Evolutionary conservation across 1,284 basidiomycete genomes (phyloP).

Genomic region (Boletus mariae): DNA sequence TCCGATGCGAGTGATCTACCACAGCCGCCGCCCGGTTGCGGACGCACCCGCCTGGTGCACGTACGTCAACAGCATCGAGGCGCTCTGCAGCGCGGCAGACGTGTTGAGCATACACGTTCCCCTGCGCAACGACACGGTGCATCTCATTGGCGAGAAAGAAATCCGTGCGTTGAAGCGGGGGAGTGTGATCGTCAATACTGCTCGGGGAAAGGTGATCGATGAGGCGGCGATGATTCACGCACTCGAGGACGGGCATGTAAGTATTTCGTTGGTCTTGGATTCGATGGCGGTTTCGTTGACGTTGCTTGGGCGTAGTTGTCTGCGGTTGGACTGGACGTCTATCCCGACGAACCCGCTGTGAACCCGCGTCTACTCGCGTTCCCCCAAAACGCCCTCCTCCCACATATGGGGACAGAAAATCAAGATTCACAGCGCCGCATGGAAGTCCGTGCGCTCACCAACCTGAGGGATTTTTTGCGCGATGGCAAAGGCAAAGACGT

Average conservation of each 20-base stretch:
- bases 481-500: constrained; percentile 63
- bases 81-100: constrained; percentile 73
- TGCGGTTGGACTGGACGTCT: constrained; percentile 87
- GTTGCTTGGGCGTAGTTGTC: constrained; percentile 52
- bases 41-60: constrained; percentile 71
- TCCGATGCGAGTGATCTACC: constrained; percentile 86
- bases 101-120: constrained; percentile 78
- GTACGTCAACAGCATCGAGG: constrained; percentile 70
- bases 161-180: constrained; percentile 81
- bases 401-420: constrained; percentile 89
- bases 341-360: constrained; percentile 82
- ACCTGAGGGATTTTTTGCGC: constrained; percentile 65
- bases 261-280: constrained; percentile 23
- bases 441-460: constrained; percentile 74
- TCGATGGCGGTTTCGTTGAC: background rate
- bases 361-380: constrained; percentile 78
- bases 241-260: constrained; percentile 79
- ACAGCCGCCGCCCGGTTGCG: constrained; percentile 58
- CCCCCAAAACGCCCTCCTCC: constrained; percentile 79
- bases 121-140: constrained; percentile 57
- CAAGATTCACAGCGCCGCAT: constrained; percentile 79
- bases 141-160: constrained; percentile 73
- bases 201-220: constrained; percentile 85
- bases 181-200: constrained; percentile 84
- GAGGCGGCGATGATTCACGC: constrained; percentile 84